Percentiles rank a stretch among this genome's conserved stretches.
These are phyloP conservation scores for Westerdykella ornata DNA, from an alignment of 2,329 filamentous ascomycete species.

Conservation along the genomic window DNA sequence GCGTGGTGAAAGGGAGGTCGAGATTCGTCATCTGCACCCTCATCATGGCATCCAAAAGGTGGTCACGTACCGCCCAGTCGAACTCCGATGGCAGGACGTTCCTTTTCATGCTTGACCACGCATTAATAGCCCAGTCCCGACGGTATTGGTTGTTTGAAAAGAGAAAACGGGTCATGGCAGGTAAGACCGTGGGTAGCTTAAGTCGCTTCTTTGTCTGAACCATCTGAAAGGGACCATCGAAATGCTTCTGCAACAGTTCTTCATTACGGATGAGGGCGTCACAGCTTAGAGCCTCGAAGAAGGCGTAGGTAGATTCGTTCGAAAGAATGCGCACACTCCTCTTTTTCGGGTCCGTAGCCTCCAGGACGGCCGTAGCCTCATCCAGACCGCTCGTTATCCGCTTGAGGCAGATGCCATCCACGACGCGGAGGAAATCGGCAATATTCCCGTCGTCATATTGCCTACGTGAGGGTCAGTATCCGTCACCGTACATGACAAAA, in stretches of 20 bases:
- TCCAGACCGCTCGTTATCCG: conserved; percentile 42
- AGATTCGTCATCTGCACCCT: conserved; percentile 53
- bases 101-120: conserved; percentile 61
- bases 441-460: conserved; percentile 41
- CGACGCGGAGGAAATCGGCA: conserved; percentile 37
- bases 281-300: conserved; percentile 86
- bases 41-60: conserved; percentile 60
- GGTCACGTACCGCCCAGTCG: conserved; percentile 76
- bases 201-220: conserved; percentile 74
- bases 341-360: conserved; percentile 44
- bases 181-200: conserved; percentile 67
- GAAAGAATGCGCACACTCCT: conserved; percentile 48
- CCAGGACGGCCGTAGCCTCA: conserved; percentile 36
- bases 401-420: conserved; percentile 42
- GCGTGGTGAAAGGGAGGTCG: conserved; percentile 52
- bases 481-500: neutral
- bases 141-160: conserved; percentile 64
- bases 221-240: conserved; percentile 76
- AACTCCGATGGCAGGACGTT: conserved; percentile 67
- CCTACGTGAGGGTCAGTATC: conserved; percentile 13
- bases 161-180: conserved; percentile 77
- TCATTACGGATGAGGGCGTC: conserved; percentile 63
- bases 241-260: conserved; percentile 50
- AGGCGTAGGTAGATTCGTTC: conserved; percentile 62
- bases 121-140: conserved; percentile 59